Conservation (phyloP, 2,329 filamentous ascomycete species). For the Penicillium occitanis region DNA sequence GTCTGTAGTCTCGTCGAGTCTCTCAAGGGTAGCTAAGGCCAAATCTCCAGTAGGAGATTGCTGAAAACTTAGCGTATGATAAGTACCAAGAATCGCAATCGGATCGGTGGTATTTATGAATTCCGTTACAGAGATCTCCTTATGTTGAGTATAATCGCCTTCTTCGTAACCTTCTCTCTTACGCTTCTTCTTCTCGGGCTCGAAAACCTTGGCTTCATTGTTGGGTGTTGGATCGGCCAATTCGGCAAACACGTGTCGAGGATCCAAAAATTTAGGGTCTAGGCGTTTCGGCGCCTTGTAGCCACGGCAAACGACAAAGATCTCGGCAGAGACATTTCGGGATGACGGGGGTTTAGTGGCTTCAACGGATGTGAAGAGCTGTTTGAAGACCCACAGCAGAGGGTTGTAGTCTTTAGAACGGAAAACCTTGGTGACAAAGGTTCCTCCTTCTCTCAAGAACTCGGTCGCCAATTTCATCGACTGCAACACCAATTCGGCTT, state of each 20-base stretch:
- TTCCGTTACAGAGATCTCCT: conserved; percentile 82
- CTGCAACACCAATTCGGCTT: conserved; percentile 88
- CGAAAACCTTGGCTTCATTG: conserved; percentile 97
- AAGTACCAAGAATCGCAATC: conserved; percentile 81
- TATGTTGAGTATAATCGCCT: conserved; percentile 88
- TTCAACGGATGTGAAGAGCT: conserved; percentile 91
- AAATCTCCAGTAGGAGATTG: conserved; percentile 80
- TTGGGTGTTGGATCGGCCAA: conserved; percentile 82
- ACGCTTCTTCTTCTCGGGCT: conserved; percentile 94
- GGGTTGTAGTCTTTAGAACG: conserved; percentile 96
- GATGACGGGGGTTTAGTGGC: conserved; percentile 96
- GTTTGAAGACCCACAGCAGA: conserved; percentile 95
- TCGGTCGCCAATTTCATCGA: conserved; percentile 92
- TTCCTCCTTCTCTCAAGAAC: conserved; percentile 83
- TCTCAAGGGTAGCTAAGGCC: conserved; percentile 79
- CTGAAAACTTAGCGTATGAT: conserved; percentile 81
- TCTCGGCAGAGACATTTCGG: conserved; percentile 94
- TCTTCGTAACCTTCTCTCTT: conserved; percentile 98
- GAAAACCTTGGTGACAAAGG: conserved; percentile 97
- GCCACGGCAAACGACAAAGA: conserved; percentile 94
- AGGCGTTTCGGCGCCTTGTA: conserved; percentile 94
- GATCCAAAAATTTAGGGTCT: conserved; percentile 88
- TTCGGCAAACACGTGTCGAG: conserved; percentile 87
- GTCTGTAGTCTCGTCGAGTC: conserved; percentile 79
- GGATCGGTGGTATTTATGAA: conserved; percentile 94